A percentile compares a stretch with the other conserved stretches of the same genome.
Conservation (phyloP, 768 basidiomycete genomes). For the Paxillus rubicundulus region DNA sequence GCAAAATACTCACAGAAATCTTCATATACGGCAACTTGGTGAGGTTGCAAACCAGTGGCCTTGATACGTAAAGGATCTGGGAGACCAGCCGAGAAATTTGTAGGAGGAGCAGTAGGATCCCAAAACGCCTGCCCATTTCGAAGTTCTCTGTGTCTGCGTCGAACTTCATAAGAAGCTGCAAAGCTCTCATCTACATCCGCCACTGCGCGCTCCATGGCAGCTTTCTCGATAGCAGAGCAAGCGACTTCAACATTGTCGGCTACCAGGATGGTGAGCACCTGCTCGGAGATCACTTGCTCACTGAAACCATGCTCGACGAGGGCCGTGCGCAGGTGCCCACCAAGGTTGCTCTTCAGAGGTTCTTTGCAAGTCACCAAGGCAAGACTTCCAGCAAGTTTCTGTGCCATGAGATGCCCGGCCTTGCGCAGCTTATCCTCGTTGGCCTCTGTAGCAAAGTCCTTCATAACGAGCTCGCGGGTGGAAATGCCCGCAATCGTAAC, state of each 20-base stretch:
- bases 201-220: slow-evolving; percentile 94
- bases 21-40: slow-evolving; percentile 89
- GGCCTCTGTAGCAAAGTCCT: slow-evolving; percentile 92
- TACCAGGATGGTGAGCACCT: slow-evolving; percentile 74
- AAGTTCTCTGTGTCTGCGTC: slow-evolving; percentile 85
- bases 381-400: slow-evolving; percentile 93
- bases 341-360: slow-evolving; percentile 88
- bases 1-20: slow-evolving; percentile 68
- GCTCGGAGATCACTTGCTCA: slow-evolving; percentile 83
- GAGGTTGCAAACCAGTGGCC: slow-evolving; percentile 72
- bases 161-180: slow-evolving; percentile 71
- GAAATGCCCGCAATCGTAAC: slow-evolving; percentile 99
- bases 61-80: slow-evolving; percentile 90
- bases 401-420: slow-evolving; percentile 94
- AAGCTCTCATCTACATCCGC: slow-evolving; percentile 93
- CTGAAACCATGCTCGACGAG: slow-evolving; percentile 85
- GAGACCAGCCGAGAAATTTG: slow-evolving; percentile 67
- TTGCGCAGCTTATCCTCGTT: slow-evolving; percentile 89
- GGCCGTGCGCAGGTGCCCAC: slow-evolving; percentile 80
- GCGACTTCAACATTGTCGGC: slow-evolving; percentile 92
- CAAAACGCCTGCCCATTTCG: slow-evolving; percentile 79
- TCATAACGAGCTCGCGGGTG: slow-evolving; percentile 89
- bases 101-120: slow-evolving; percentile 74
- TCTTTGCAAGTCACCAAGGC: slow-evolving; percentile 99
- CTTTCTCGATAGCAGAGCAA: slow-evolving; percentile 92